phyloP scores from a whole-genome alignment of 306 rosid species.

The Casuarina cunninghamiana region DNA sequence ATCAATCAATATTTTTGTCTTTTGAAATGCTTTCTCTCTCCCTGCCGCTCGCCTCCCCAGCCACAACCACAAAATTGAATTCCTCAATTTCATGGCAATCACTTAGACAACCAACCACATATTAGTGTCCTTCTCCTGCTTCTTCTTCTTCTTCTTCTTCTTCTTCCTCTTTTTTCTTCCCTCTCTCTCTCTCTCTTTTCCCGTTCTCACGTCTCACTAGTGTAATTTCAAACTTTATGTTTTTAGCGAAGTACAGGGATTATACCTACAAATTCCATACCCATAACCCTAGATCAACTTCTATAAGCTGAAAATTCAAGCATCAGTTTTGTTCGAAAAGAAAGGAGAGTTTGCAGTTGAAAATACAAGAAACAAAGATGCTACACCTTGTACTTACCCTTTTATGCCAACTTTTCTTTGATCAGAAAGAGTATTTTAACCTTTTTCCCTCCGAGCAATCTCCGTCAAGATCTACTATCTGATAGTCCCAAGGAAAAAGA shows the following conservation, averaged over 20 bases:
- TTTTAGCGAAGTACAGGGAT: neutral
- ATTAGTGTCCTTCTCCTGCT: neutral
- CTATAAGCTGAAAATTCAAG: conserved; percentile 20
- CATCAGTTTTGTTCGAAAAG: conserved; percentile 10
- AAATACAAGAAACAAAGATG: neutral
- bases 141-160: no score
- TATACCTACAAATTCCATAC: conserved; percentile 10
- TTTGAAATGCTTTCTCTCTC: neutral
- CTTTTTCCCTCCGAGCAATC: conserved; percentile 27
- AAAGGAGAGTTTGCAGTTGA: neutral
- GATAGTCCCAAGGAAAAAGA: conserved; percentile 41
- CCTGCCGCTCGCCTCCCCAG: neutral
- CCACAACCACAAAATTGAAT: neutral
- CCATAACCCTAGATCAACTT: conserved; percentile 25
- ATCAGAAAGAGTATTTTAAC: conserved; percentile 31
- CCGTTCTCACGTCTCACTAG: neutral
- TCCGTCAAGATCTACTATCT: conserved; percentile 49
- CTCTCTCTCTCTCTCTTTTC: neutral
- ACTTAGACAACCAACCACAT: conserved; percentile 1
- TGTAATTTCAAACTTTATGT: conserved; percentile 5
- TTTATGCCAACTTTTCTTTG: conserved; percentile 10
- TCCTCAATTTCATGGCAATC: neutral
- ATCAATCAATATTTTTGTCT: neutral
- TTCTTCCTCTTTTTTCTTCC: no score
- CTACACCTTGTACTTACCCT: conserved; percentile 20